Conservation (phyloP, 345 rosid species). For the Brassica napus region DNA sequence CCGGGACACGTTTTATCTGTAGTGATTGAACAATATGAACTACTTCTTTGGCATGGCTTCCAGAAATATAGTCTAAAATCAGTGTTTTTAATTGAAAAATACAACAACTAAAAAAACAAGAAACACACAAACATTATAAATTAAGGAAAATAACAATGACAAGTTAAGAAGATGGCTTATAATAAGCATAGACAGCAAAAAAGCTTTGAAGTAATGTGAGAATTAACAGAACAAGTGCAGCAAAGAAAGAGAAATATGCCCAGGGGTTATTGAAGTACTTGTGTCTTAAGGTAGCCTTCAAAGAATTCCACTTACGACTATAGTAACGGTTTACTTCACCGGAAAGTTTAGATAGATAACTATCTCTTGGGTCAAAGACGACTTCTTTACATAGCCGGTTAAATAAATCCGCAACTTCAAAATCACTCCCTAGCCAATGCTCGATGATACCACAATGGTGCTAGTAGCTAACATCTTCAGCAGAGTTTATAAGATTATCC, state of each 20-base stretch:
- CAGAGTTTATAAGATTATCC: slow-evolving; percentile 87
- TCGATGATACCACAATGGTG: slow-evolving; percentile 75
- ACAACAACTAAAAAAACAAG: background rate
- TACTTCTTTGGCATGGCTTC: background rate
- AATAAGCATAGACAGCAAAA: slow-evolving; percentile 66
- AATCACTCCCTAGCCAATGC: slow-evolving; percentile 90
- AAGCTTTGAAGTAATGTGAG: slow-evolving; percentile 78
- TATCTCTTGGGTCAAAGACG: slow-evolving; percentile 71
- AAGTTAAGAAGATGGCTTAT: slow-evolving; percentile 50
- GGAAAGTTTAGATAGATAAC: slow-evolving; percentile 63
- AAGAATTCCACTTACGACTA: slow-evolving; percentile 74
- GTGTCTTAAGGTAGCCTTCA: slow-evolving; percentile 75
- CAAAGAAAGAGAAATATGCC: slow-evolving; percentile 75
- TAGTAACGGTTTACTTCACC: slow-evolving; percentile 63
- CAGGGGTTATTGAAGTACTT: slow-evolving; percentile 80
- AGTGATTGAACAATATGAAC: background rate
- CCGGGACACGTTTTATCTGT: background rate
- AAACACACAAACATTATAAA: background rate
- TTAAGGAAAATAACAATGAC: background rate
- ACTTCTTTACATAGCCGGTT: slow-evolving; percentile 85
- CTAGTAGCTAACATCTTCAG: slow-evolving; percentile 71
- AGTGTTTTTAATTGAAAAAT: background rate
- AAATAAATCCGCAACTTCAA: slow-evolving; percentile 82
- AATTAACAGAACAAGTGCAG: slow-evolving; percentile 58
- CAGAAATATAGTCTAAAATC: background rate